Evolutionary conservation across 2,329 filamentous ascomycete species (phyloP), one percentile per base, ranked within the genome.

Genomic region (Botrytis galanthina): DNA sequence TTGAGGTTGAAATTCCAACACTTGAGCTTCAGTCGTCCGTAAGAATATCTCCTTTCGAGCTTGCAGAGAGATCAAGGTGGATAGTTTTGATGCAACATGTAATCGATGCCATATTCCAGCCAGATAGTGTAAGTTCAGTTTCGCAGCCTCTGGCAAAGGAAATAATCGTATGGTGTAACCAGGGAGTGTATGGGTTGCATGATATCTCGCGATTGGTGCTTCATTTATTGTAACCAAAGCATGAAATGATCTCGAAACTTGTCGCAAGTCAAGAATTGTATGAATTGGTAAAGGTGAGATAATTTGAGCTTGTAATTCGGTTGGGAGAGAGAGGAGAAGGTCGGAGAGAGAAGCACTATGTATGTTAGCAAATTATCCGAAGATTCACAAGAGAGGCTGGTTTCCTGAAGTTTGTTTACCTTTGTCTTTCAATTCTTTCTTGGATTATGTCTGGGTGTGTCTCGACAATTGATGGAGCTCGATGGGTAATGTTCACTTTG

Each of bases 21-120:
- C 85, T 78, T 89, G 86, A 6, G 84, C 81, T 74, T 88, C 87
- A 0, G 88, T 88, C 29, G 84, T 87, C 70, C 87, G 84, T 26
- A 91, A 79, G 76, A 91, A 91, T 20, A 91, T 89, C 75, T 91
- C 89, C 76, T 90, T 90, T 5, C 87, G 89, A 22, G 90, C 88
- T 85, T 89, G 89, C 76, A 90, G 87, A 75, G 88, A 89, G 81
- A 91, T 91, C 70, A 89, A 82, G 73, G 85, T 86, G 0, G 89
- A 86, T 22, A 91, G 81, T 80, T 91, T 91, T 16, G 88, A 86
- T 20, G 89, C 87, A 39, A 91, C 89, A 77, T 91, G 89, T 2
- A 91, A 81, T 29, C 89, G 86, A 79, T 91, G 89, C 89, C 89
- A 91, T 77, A 91, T 82, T 32, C 89, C 86, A 77, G 89, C 91